Evolutionary conservation across 2,329 filamentous ascomycete genomes (phyloP), one percentile per base, ranked within the genome.

Genomic region (Podosphaera xanthii): DNA sequence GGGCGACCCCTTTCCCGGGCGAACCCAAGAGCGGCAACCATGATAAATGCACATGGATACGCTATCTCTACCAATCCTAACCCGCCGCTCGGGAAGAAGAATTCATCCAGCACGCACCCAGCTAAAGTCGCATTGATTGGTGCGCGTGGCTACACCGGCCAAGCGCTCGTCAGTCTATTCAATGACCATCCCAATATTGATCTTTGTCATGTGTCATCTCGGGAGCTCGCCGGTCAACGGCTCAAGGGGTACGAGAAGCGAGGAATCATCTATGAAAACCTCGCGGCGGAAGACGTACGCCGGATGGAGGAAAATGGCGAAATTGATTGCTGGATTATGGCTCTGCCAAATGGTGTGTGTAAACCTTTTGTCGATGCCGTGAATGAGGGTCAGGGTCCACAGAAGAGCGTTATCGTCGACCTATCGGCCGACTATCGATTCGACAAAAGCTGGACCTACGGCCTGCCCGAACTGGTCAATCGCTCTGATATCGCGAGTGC

Each of bases 321-420:
- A 67, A 83, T 97, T 57, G 91, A 97, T 74, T 92, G 87, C 73
- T 97, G 90, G 90, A 87, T 97, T 52, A 92, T 97, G 87, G 92
- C 92, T 42, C 81, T 97, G 36, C 92, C 91, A 52, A 98, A 97
- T 68, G 87, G 87, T 62, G 88, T 95, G 57, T 96, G 88, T 80
- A 86, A 89, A 73, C 90, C 92, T 0, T 98, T 85, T 65, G 85
- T 97, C 8, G 87, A 97, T 63, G 91, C 91, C 6, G 80, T 97
- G 58, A 80, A 90, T 65, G 78, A 84, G 67, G 81, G 81, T 60
- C 78, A 80, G 68, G 74, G 74, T 57, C 70, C 74, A 58, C 74
- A 76, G 67, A 78, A 79, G 62, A 89, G 86, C 65, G 75, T 97
- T 48, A 86, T 97, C 64, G 78, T 98, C 53, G 92, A 98, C 70